These are phyloP conservation scores for Aspergillus sparsus DNA, from an alignment of 495 filamentous ascomycete genomes.

Conservation along the genomic window DNA sequence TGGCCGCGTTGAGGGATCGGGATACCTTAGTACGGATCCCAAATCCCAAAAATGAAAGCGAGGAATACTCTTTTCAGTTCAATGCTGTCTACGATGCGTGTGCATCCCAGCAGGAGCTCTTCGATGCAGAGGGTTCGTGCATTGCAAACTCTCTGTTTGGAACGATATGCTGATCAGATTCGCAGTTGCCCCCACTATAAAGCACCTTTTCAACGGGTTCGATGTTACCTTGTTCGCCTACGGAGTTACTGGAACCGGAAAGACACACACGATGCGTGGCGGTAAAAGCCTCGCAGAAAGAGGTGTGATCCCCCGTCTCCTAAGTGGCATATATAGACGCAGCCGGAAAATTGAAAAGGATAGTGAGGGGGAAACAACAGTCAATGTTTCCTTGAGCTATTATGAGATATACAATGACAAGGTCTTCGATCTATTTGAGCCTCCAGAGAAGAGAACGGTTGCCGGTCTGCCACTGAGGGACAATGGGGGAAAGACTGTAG, in stretches of 20 bases:
- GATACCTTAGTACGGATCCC: conserved; percentile 82
- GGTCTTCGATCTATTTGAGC: conserved; percentile 89
- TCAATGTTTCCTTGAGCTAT: conserved; percentile 83
- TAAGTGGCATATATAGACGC: conserved; percentile 83
- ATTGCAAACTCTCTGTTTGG: neutral
- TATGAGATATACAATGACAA: conserved; percentile 99
- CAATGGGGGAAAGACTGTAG: conserved; percentile 83
- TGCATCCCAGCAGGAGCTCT: conserved; percentile 80
- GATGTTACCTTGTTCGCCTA: conserved; percentile 97
- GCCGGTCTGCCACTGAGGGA: conserved; percentile 88
- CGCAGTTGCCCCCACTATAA: conserved; percentile 72
- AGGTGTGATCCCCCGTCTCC: conserved; percentile 85
- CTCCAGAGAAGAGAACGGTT: conserved; percentile 84
- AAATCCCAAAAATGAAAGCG: conserved; percentile 87
- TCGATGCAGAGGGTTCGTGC: conserved; percentile 78
- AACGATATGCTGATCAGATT: conserved; percentile 27
- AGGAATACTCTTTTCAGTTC: conserved; percentile 93
- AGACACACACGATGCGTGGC: conserved; percentile 98
- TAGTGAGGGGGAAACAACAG: conserved; percentile 67
- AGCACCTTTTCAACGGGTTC: conserved; percentile 89
- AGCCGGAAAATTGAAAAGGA: conserved; percentile 89
- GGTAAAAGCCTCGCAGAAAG: conserved; percentile 85
- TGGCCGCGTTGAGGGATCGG: conserved; percentile 54
- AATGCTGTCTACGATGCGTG: conserved; percentile 84
- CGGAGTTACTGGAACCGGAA: conserved; percentile 92